These are phyloP conservation scores for Phytophthora boehmeriae DNA, from an alignment of 352 stramenopile species.

Conservation along the genomic window DNA sequence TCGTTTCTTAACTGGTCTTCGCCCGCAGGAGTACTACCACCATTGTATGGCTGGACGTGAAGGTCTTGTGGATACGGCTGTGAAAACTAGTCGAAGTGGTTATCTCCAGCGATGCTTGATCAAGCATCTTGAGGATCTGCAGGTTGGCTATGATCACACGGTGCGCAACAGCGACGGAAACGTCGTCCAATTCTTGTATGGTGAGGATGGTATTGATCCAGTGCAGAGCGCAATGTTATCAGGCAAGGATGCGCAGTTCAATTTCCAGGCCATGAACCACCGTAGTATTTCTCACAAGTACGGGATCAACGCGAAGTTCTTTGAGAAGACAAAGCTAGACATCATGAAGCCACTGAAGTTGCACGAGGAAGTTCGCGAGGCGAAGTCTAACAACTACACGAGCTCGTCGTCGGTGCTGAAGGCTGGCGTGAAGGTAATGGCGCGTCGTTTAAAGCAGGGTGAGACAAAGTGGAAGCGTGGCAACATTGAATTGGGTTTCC, in stretches of 20 bases:
- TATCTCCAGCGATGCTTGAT: slow-evolving; percentile 99
- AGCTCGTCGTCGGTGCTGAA: slow-evolving; percentile 46
- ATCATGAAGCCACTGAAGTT: slow-evolving; percentile 87
- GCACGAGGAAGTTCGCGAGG: slow-evolving; percentile 68
- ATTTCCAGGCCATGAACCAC: slow-evolving; percentile 97
- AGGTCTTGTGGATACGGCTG: slow-evolving; percentile 98
- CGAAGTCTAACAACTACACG: slow-evolving; percentile 53
- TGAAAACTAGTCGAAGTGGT: slow-evolving; percentile 99
- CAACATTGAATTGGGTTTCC: slow-evolving; percentile 78
- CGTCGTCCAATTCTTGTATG: slow-evolving; percentile 99
- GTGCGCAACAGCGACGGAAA: slow-evolving; percentile 97
- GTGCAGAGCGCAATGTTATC: slow-evolving; percentile 95
- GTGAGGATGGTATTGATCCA: slow-evolving; percentile 98
- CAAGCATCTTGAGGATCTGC: slow-evolving; percentile 98
- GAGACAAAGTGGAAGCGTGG: slow-evolving; percentile 89
- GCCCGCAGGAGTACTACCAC: slow-evolving; percentile 99
- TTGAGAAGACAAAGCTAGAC: slow-evolving; percentile 90
- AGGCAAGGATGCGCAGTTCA: slow-evolving; percentile 92
- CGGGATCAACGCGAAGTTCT: slow-evolving; percentile 87
- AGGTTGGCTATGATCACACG: slow-evolving; percentile 98
- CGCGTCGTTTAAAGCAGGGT: slow-evolving; percentile 73
- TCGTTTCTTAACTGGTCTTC: slow-evolving; percentile 98
- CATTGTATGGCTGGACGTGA: slow-evolving; percentile 99
- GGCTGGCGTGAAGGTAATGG: slow-evolving; percentile 64
- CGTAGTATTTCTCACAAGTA: slow-evolving; percentile 95